Evolutionary conservation across 768 basidiomycete species (phyloP).

Genomic region (Psilocybe cubensis): DNA sequence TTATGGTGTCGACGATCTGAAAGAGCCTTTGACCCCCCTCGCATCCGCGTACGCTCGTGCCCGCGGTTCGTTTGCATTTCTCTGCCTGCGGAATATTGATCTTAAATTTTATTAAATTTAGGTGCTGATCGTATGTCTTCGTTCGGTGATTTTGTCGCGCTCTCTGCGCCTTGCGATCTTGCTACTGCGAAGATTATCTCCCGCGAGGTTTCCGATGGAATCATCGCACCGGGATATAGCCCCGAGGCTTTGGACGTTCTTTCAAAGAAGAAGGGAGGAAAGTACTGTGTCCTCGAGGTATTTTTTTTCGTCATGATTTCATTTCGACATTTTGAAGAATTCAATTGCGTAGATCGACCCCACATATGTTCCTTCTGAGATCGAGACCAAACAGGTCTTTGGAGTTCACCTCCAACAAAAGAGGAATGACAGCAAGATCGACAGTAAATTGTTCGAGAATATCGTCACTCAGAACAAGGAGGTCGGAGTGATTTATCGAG

Average conservation of each 20-base stretch:
- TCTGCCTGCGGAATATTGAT: background rate
- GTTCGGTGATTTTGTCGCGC: slow-evolving; percentile 97
- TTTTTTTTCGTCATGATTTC: slow-evolving; percentile 7
- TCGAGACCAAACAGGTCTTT: slow-evolving; percentile 95
- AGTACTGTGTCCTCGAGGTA: slow-evolving; percentile 97
- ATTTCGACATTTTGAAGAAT: background rate
- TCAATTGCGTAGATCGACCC: slow-evolving; percentile 76
- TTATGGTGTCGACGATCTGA: slow-evolving; percentile 95
- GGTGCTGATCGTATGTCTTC: slow-evolving; percentile 99
- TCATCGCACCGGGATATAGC: slow-evolving; percentile 94
- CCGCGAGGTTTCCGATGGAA: slow-evolving; percentile 98
- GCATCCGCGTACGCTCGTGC: slow-evolving; percentile 96
- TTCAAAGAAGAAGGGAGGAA: slow-evolving; percentile 96
- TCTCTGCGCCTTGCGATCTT: slow-evolving; percentile 91
- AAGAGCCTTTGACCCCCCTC: slow-evolving; percentile 85
- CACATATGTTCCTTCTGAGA: slow-evolving; percentile 70
- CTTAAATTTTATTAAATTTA: slow-evolving; percentile 28
- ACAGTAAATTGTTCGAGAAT: slow-evolving; percentile 79
- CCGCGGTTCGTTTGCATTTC: slow-evolving; percentile 57
- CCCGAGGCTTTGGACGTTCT: slow-evolving; percentile 88
- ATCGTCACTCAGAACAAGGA: slow-evolving; percentile 89
- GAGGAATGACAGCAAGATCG: slow-evolving; percentile 89
- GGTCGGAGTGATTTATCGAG: slow-evolving; percentile 43
- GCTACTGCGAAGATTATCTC: slow-evolving; percentile 97
- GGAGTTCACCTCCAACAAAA: slow-evolving; percentile 90